Evolutionary conservation across 2,329 filamentous ascomycete genomes (phyloP).

Genomic region (Aspergillus sp.): DNA sequence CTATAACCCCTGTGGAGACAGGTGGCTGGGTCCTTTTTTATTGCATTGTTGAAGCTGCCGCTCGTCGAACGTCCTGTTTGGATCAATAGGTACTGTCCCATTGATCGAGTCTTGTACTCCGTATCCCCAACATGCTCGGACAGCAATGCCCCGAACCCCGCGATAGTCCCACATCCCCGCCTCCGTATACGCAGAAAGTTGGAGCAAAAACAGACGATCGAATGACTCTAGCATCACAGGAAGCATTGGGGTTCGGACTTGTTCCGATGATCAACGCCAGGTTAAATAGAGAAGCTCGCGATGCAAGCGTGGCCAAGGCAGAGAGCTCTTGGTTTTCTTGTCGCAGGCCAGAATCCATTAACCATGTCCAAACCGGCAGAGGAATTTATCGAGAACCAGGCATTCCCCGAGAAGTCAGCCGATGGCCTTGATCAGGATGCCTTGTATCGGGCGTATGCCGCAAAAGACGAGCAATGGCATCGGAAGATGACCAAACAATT

Average conservation of each 20-base stretch:
- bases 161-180: neutral
- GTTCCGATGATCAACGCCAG: neutral
- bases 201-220: neutral
- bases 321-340: neutral
- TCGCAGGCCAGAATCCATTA: neutral
- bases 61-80: too few relatives aligned
- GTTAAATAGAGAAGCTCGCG: neutral
- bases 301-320: too few relatives aligned
- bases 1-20: too few relatives aligned
- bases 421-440: constrained; percentile 21
- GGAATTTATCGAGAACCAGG: neutral
- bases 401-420: neutral
- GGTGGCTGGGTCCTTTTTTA: too few relatives aligned
- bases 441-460: constrained; percentile 25
- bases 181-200: neutral
- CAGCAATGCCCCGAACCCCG: neutral
- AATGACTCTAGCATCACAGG: neutral
- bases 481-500: constrained; percentile 23
- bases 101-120: too few relatives aligned
- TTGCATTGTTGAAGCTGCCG: too few relatives aligned
- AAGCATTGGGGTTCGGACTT: neutral
- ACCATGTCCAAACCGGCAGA: constrained; percentile 1
- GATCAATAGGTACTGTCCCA: too few relatives aligned
- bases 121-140: too few relatives aligned
- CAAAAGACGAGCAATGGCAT: constrained; percentile 27